Conservation (phyloP, 495 filamentous ascomycete species). For the Hypoxylon lenormandii region DNA sequence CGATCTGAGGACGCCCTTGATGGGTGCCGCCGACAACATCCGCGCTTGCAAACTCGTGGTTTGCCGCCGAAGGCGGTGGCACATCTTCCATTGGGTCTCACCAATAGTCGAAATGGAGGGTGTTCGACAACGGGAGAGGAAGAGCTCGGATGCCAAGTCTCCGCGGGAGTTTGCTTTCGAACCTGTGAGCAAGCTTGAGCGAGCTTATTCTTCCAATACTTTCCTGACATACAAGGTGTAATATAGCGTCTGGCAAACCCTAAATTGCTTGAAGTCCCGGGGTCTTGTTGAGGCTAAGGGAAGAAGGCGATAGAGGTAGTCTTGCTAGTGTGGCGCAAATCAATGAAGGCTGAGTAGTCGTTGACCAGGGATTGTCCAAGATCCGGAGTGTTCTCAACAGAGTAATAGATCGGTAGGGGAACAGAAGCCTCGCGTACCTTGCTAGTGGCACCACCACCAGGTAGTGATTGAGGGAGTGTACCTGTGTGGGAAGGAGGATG, state of each 20-base stretch:
- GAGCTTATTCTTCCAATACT: slow-evolving; percentile 40
- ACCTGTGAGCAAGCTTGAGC: slow-evolving; percentile 34
- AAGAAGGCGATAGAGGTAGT: slow-evolving; percentile 41
- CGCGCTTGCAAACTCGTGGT: slow-evolving; percentile 50
- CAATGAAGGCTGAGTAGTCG: slow-evolving; percentile 39
- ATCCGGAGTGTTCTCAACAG: slow-evolving; percentile 30
- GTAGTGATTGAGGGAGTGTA: slow-evolving; percentile 31
- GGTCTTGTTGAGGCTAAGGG: slow-evolving; percentile 36
- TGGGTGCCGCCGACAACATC: slow-evolving; percentile 38
- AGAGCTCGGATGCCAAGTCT: slow-evolving; percentile 32
- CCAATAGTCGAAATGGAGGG: slow-evolving; percentile 25
- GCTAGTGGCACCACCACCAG: slow-evolving; percentile 40
- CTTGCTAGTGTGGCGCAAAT: slow-evolving; percentile 45
- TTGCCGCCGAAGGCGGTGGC: slow-evolving; percentile 49
- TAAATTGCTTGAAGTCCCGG: slow-evolving; percentile 34
- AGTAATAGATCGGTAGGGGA: slow-evolving; percentile 42
- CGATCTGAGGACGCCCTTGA: slow-evolving; percentile 37
- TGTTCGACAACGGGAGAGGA: slow-evolving; percentile 32
- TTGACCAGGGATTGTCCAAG: slow-evolving; percentile 41
- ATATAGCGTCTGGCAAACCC: slow-evolving; percentile 39
- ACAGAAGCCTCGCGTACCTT: slow-evolving; percentile 42
- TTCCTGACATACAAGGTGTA: slow-evolving; percentile 39
- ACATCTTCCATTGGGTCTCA: slow-evolving; percentile 58
- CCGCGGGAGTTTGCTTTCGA: slow-evolving; percentile 24
- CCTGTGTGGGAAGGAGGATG: slow-evolving; percentile 34